Conservation (phyloP, 148 eudicot genomes). For the Beta vulgaris region DNA sequence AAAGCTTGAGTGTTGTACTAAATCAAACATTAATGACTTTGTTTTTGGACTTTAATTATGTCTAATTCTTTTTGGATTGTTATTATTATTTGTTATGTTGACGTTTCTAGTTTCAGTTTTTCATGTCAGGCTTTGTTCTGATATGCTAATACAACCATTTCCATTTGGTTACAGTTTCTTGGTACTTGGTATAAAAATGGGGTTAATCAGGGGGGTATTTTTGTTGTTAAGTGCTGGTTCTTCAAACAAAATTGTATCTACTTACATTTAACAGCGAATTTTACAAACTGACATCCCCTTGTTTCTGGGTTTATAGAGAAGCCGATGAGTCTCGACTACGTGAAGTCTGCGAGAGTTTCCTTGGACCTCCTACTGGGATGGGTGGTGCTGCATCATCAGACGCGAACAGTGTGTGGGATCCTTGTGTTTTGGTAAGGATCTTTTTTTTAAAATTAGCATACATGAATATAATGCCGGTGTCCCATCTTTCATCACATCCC, state of each 20-base stretch:
- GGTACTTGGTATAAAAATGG: not conserved
- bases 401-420: constrained; percentile 71
- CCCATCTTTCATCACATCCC: not conserved
- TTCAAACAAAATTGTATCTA: not conserved
- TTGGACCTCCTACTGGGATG: constrained; percentile 97
- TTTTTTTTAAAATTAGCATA: constrained; percentile 4
- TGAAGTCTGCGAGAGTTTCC: constrained; percentile 91
- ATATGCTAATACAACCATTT: too few relatives aligned
- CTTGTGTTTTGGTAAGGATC: constrained; percentile 71
- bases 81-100: not conserved
- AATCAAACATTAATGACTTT: too few relatives aligned
- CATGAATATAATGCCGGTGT: not conserved
- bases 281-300: constrained; percentile 1
- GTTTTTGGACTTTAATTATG: not conserved
- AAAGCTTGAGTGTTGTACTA: too few relatives aligned
- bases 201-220: not conserved
- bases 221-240: not conserved
- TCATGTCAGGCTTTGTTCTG: not conserved
- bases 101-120: not conserved
- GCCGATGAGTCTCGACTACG: constrained; percentile 89
- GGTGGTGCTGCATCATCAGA: constrained; percentile 47
- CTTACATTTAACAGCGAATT: not conserved
- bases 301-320: constrained; percentile 47
- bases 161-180: not conserved
- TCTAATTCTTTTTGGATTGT: not conserved